Conservation (phyloP, 257 asterid species). For the Pogostemon cablin region DNA sequence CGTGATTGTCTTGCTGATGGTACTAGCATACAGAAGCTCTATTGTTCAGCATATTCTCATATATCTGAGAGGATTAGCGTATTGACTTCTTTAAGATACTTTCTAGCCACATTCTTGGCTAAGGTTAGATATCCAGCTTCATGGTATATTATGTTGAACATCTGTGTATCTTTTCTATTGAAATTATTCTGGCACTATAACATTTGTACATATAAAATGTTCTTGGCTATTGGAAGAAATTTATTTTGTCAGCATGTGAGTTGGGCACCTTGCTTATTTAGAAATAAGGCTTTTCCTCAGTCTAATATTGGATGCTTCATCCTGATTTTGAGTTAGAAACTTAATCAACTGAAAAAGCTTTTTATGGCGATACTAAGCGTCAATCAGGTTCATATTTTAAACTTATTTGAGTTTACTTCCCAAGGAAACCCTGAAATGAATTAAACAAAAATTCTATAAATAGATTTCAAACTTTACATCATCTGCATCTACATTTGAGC, state of each 20-base stretch:
- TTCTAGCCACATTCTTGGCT: conserved; percentile 81
- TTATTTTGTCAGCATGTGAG: neutral
- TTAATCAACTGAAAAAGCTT: neutral
- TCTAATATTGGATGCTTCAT: conserved; percentile 15
- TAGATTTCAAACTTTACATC: conserved; percentile 8
- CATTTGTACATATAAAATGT: neutral
- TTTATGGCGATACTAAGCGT: neutral
- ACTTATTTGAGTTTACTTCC: neutral
- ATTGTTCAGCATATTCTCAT: conserved; percentile 71
- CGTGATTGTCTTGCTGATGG: conserved; percentile 65
- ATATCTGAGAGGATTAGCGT: conserved; percentile 85
- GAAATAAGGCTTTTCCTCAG: neutral
- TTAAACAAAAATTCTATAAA: neutral
- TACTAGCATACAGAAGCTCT: conserved; percentile 62
- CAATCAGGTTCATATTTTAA: conserved; percentile 5
- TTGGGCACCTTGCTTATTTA: conserved; percentile 1
- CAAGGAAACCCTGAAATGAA: conserved; percentile 7
- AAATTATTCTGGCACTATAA: conserved; percentile 15
- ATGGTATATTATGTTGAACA: conserved; percentile 8
- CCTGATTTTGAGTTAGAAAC: conserved; percentile 9
- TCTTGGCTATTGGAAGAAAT: neutral
- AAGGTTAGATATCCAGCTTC: conserved; percentile 58
- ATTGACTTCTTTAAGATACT: conserved; percentile 72
- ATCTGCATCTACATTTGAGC: conserved; percentile 13
- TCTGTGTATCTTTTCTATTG: conserved; percentile 15